phyloP scores from a whole-genome alignment of 768 basidiomycete species.

The Filobasidium floriforme region DNA sequence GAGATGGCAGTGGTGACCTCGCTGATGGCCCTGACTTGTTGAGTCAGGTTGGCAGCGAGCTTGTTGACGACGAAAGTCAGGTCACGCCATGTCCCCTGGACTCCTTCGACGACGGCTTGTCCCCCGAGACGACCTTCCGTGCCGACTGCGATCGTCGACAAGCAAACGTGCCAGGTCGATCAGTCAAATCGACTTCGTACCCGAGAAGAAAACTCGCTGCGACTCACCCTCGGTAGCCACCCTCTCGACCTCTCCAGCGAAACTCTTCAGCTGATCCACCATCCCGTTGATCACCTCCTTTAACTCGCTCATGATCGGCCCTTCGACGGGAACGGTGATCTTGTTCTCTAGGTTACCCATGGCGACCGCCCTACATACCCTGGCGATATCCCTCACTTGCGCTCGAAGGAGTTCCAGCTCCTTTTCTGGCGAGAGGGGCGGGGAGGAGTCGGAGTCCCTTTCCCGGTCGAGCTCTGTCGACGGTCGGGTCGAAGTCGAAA shows the following conservation, averaged over 20 bases:
- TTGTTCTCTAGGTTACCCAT: conserved; percentile 68
- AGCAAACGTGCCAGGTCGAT: conserved; percentile 49
- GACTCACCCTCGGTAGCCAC: conserved; percentile 50
- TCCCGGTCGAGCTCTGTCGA: background rate
- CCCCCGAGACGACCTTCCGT: conserved; percentile 64
- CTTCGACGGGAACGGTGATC: conserved; percentile 70
- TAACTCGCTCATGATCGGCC: conserved; percentile 70
- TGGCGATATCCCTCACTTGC: conserved; percentile 72
- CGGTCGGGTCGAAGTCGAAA: background rate
- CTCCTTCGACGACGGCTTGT: conserved; percentile 81
- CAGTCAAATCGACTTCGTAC: conserved; percentile 51
- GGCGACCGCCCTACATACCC: conserved; percentile 73
- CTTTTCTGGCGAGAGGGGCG: conserved; percentile 42
- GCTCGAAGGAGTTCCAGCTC: conserved; percentile 72
- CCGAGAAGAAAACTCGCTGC: conserved; percentile 22
- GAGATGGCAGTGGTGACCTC: conserved; percentile 95
- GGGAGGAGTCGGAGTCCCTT: background rate
- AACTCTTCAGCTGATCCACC: conserved; percentile 71
- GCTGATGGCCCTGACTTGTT: conserved; percentile 81
- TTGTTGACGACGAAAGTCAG: conserved; percentile 79
- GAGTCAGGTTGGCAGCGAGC: conserved; percentile 47
- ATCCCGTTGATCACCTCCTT: conserved; percentile 61
- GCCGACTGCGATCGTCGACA: conserved; percentile 35
- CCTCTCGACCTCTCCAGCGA: conserved; percentile 84
- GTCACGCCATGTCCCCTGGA: conserved; percentile 88